A percentile compares a stretch with the other conserved stretches of the same genome.
phyloP scores from a whole-genome alignment of 768 basidiomycete genomes.

The Gautieria morchelliformis region DNA sequence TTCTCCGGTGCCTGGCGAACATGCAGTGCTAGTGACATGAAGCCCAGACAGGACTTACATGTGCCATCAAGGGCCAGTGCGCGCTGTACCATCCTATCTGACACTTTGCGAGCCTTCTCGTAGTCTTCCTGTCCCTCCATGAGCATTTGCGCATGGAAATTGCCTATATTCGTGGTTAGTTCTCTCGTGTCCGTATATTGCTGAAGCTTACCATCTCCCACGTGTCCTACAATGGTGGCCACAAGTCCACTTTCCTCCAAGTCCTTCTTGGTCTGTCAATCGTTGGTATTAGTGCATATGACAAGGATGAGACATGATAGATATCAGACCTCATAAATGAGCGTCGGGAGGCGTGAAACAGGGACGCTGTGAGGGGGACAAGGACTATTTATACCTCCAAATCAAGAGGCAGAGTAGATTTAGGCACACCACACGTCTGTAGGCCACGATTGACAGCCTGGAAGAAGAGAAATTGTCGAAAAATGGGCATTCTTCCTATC shows the following conservation, averaged over 20 bases:
- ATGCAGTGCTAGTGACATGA: neutral
- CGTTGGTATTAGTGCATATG: neutral
- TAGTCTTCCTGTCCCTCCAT: slow-evolving; percentile 37
- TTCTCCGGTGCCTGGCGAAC: slow-evolving; percentile 60
- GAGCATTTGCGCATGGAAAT: slow-evolving; percentile 42
- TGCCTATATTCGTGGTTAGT: slow-evolving; percentile 2
- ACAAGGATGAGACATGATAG: neutral
- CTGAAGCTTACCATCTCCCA: slow-evolving; percentile 51
- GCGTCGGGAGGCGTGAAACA: slow-evolving; percentile 52
- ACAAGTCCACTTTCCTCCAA: slow-evolving; percentile 44
- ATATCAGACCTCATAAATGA: slow-evolving; percentile 37
- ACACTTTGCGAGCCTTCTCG: slow-evolving; percentile 27
- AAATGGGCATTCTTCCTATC: slow-evolving; percentile 60
- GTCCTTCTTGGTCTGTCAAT: slow-evolving; percentile 50
- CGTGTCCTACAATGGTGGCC: slow-evolving; percentile 66
- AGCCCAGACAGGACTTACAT: slow-evolving; percentile 31
- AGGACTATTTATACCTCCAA: neutral
- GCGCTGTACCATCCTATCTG: slow-evolving; percentile 53
- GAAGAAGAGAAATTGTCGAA: slow-evolving; percentile 44
- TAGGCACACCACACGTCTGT: slow-evolving; percentile 63
- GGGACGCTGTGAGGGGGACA: neutral
- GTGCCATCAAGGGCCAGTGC: slow-evolving; percentile 68
- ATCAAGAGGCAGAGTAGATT: neutral
- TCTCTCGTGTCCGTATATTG: neutral
- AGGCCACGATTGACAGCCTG: slow-evolving; percentile 49